Conservation (phyloP, 2,329 filamentous ascomycete species). For the Talaromyces sp. region DNA sequence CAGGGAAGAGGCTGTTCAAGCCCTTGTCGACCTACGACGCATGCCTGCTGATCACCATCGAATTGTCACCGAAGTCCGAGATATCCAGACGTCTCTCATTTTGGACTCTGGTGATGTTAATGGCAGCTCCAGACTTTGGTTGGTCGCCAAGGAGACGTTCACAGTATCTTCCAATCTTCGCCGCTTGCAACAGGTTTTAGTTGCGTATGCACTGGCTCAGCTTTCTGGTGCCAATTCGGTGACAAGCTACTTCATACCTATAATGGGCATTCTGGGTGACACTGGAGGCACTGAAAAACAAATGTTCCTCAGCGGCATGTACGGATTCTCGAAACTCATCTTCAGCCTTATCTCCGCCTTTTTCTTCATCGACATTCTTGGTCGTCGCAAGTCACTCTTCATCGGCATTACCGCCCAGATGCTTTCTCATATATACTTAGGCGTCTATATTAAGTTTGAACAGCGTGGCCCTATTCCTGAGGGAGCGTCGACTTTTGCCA, state of each 20-base stretch:
- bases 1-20: slow-evolving; percentile 31
- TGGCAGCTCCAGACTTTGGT: not conserved
- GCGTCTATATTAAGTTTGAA: slow-evolving; percentile 42
- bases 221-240: slow-evolving; percentile 50
- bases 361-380: slow-evolving; percentile 50
- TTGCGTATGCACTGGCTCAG: slow-evolving; percentile 45
- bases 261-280: slow-evolving; percentile 44
- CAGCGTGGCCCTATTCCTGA: slow-evolving; percentile 28
- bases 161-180: slow-evolving; percentile 41
- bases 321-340: slow-evolving; percentile 47
- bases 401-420: slow-evolving; percentile 42
- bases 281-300: slow-evolving; percentile 28
- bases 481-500: slow-evolving; percentile 38
- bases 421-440: slow-evolving; percentile 47
- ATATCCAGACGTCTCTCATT: slow-evolving; percentile 32
- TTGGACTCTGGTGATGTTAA: not conserved
- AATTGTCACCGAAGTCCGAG: slow-evolving; percentile 28
- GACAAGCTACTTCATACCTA: slow-evolving; percentile 47
- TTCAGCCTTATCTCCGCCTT: slow-evolving; percentile 47
- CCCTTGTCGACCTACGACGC: slow-evolving; percentile 33
- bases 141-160: slow-evolving; percentile 42
- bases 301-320: slow-evolving; percentile 48
- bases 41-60: slow-evolving; percentile 33
- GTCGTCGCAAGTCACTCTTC: slow-evolving; percentile 44
- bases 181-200: slow-evolving; percentile 40